Conservation (phyloP, 192 early-diverging fungal genomes). For the Coemansia sp. region DNA sequence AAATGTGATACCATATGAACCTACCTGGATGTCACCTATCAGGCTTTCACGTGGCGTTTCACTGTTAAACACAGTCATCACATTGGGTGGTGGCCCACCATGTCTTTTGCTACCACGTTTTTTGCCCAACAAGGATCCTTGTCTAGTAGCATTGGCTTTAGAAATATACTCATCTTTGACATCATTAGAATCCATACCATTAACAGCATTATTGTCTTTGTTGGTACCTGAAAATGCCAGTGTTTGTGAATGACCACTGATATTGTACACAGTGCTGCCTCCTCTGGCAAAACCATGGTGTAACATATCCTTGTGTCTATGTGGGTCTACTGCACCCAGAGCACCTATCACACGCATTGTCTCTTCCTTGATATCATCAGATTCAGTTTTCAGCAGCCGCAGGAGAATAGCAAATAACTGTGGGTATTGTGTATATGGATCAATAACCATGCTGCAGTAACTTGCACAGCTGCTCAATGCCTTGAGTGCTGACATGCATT, state of each 20-base stretch:
- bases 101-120: slow-evolving; percentile 1
- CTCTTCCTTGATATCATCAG: slow-evolving; percentile 72
- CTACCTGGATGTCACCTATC: slow-evolving; percentile 18
- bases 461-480: slow-evolving; percentile 82
- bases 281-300: not conserved
- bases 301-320: slow-evolving; percentile 54
- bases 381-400: slow-evolving; percentile 80
- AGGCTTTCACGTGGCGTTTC: slow-evolving; percentile 11
- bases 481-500: slow-evolving; percentile 84
- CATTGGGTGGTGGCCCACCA: slow-evolving; percentile 20
- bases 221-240: not conserved
- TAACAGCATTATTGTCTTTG: not conserved
- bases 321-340: slow-evolving; percentile 93
- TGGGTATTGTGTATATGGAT: slow-evolving; percentile 89
- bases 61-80: slow-evolving; percentile 20
- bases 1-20: slow-evolving; percentile 15
- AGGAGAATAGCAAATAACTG: slow-evolving; percentile 76
- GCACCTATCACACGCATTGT: slow-evolving; percentile 90
- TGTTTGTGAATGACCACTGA: not conserved
- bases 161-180: not conserved
- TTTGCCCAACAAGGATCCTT: not conserved
- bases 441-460: slow-evolving; percentile 85
- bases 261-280: not conserved
- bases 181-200: not conserved
- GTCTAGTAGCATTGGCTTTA: not conserved